Evolutionary conservation across 306 rosid genomes (phyloP), one percentile per base, ranked within the genome.

Genomic region (Glycine latifolia): DNA sequence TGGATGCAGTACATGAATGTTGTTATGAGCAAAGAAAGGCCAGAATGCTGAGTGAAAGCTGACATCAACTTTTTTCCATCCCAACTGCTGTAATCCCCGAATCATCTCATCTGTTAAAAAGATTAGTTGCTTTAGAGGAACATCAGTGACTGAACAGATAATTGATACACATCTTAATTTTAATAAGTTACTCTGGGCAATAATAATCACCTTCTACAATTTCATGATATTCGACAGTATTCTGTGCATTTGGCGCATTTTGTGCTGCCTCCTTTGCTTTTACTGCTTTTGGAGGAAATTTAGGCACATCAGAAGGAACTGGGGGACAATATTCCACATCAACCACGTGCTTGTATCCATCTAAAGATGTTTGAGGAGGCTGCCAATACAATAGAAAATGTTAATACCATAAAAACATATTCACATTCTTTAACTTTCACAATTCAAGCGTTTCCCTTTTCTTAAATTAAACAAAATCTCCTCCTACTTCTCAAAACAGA

Each of bases 11-110:
- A 95, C 99, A 83, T 93, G 97, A 87, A 95, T 95, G 92, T 95
- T 93, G 92, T 95, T 95, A 79, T 95, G 99, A 60, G 97, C 99
- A 33, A 95, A 95, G 93, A 91, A 93, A 71, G 97, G 97, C 98
- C 89, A 93, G 62, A 85, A 76, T 20, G 98, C 90, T 7, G 96
- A 86, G 76, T 95, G 99, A 82, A 95, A 95, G 91, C 93, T 95
- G 89, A 93, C 97, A 76, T 93, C 98, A 17, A 95, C 90, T 87
- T 93, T 93, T 84, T 85, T 95, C 99, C 97, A 95, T 70, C 94
- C 94, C 89, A 95, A 59, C 82, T 85, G 91, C 86, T 93, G 99
- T 37, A 95, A 89, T 65, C 97, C 98, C 8, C 67, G 87, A 60
- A 93, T 89, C 86, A 93, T 93, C 89, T 95, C 97, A 85, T 95